These are phyloP conservation scores for Malbranchea zuffiana DNA, from an alignment of 2,329 filamentous ascomycete genomes.

Conservation along the genomic window DNA sequence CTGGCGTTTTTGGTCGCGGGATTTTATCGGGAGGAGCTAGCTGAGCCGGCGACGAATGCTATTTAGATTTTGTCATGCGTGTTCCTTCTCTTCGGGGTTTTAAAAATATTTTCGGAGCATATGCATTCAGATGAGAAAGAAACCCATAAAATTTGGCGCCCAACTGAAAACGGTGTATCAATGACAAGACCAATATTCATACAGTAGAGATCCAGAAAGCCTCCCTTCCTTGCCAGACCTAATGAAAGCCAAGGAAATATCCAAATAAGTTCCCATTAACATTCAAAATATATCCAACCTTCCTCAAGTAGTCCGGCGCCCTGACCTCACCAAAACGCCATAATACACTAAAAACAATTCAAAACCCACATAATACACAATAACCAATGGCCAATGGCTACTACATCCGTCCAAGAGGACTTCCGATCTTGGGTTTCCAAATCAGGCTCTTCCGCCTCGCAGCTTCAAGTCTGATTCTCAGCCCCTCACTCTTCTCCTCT, in stretches of 20 bases:
- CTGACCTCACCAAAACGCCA: not conserved
- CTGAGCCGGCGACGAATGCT: slow-evolving; percentile 16
- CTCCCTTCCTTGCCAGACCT: no score
- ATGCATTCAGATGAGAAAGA: not conserved
- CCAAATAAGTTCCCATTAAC: slow-evolving; percentile 1
- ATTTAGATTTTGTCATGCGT: slow-evolving; percentile 1
- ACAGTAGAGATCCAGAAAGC: no score
- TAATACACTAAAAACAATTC: not conserved
- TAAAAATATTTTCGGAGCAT: no score
- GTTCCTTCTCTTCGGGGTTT: not conserved
- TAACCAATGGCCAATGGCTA: not conserved
- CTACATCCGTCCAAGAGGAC: slow-evolving; percentile 47
- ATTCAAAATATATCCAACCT: not conserved
- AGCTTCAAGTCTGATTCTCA: slow-evolving; percentile 55
- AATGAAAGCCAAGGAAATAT: not conserved
- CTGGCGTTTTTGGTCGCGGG: slow-evolving; percentile 87
- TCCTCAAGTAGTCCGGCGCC: not conserved
- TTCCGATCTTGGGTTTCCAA: slow-evolving; percentile 64
- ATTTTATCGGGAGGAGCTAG: slow-evolving; percentile 50
- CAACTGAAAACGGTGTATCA: no score
- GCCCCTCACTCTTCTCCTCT: slow-evolving; percentile 27
- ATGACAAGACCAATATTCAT: no score
- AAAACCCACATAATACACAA: not conserved
- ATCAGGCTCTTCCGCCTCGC: slow-evolving; percentile 67
- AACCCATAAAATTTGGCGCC: no score